These are phyloP conservation scores for Murraya koenigii DNA, from an alignment of 345 rosid species.

Conservation along the genomic window DNA sequence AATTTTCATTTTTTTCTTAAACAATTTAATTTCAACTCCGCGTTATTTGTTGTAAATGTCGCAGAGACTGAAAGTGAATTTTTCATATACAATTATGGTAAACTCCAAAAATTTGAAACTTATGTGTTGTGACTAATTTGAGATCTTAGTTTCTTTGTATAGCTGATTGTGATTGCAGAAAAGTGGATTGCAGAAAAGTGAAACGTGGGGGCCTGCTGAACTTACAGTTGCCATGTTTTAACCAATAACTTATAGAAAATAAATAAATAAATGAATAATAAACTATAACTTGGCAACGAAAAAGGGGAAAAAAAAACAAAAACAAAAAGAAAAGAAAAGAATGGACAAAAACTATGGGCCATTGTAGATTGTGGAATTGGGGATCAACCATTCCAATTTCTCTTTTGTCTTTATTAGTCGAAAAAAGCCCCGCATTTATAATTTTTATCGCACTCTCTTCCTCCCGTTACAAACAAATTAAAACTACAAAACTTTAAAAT, in stretches of 20 bases:
- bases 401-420: no score
- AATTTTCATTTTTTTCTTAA: neutral
- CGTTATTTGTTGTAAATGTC: neutral
- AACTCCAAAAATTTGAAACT: neutral
- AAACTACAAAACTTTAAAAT: no score
- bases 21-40: constrained; percentile 3
- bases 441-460: no score
- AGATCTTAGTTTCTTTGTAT: neutral
- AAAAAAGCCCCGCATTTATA: no score
- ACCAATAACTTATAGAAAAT: neutral
- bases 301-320: no score
- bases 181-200: neutral
- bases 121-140: neutral
- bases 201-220: neutral
- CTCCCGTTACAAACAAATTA: no score
- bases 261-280: no score
- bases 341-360: neutral
- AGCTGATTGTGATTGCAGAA: neutral
- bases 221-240: neutral
- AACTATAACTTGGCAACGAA: no score
- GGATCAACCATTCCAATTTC: no score
- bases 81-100: neutral
- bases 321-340: no score
- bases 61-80: neutral
- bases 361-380: no score